These are phyloP conservation scores for Urostyla sp. DNA, from an alignment of 73 alveolate species.

Conservation along the genomic window DNA sequence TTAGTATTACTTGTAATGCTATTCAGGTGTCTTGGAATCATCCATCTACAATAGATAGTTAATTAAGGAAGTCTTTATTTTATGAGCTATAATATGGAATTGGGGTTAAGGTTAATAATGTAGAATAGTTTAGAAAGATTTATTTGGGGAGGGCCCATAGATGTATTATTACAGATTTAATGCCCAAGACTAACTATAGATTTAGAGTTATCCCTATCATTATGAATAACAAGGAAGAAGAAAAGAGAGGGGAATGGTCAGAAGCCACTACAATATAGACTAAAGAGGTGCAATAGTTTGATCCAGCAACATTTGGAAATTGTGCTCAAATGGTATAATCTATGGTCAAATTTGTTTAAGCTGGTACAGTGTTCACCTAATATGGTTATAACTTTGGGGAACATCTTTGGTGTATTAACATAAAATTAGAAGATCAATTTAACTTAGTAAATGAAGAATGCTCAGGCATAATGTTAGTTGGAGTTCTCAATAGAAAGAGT, in stretches of 20 bases:
- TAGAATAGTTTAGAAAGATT: constrained; percentile 67
- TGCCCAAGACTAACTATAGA: constrained; percentile 57
- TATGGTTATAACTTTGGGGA: constrained; percentile 58
- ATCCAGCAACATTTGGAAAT: constrained; percentile 43
- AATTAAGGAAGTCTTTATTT: constrained; percentile 2
- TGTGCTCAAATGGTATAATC: constrained; percentile 5
- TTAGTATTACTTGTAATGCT: constrained; percentile 35
- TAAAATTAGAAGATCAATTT: constrained; percentile 26
- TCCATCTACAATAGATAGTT: background rate
- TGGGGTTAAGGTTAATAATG: constrained; percentile 58
- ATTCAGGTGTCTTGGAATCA: constrained; percentile 70
- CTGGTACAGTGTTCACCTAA: constrained; percentile 29
- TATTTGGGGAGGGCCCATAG: constrained; percentile 72
- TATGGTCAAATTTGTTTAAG: constrained; percentile 19
- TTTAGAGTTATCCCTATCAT: constrained; percentile 43
- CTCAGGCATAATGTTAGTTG: constrained; percentile 52
- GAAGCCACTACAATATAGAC: no score
- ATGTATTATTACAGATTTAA: constrained; percentile 67
- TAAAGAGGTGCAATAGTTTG: constrained; percentile 48
- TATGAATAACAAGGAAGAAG: background rate
- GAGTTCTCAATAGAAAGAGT: constrained; percentile 32
- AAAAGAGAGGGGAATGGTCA: constrained; percentile 1
- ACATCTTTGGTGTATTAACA: constrained; percentile 34
- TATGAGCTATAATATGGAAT: constrained; percentile 67
- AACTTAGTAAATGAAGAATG: constrained; percentile 44